Percentiles rank a stretch among this genome's conserved stretches.
These are phyloP conservation scores for Penicillium longicatenatum DNA, from an alignment of 495 filamentous ascomycete species.

Conservation along the genomic window DNA sequence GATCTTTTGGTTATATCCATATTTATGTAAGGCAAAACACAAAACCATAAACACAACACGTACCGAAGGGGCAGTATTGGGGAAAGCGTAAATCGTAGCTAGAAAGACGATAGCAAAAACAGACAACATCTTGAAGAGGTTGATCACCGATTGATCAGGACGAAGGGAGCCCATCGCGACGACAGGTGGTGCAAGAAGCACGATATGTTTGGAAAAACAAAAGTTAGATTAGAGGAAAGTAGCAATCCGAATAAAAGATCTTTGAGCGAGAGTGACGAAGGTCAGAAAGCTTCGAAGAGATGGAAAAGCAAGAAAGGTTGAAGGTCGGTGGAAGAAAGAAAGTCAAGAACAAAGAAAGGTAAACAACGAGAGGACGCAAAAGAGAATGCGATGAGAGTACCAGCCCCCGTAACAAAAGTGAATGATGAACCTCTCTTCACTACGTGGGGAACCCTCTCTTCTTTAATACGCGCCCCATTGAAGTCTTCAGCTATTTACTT, in stretches of 20 bases:
- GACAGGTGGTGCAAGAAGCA: neutral
- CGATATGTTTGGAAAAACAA: neutral
- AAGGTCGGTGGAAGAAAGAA: neutral
- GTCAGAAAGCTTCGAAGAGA: neutral
- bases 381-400: neutral
- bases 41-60: neutral
- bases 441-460: neutral
- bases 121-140: neutral
- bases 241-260: neutral
- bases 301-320: neutral
- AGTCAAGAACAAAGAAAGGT: neutral
- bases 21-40: too few species aligned
- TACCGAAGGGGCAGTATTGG: neutral
- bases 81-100: neutral
- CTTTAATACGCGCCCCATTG: slow-evolving; percentile 5
- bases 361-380: neutral
- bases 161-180: too few species aligned
- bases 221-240: neutral
- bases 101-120: neutral
- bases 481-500: neutral
- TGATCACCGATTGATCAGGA: neutral
- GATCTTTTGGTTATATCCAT: neutral
- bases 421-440: neutral
- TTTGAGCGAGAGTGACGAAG: neutral
- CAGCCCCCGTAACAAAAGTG: neutral